Evolutionary conservation across 192 early-diverging fungal species (phyloP).

Genomic region (Podila epigama): DNA sequence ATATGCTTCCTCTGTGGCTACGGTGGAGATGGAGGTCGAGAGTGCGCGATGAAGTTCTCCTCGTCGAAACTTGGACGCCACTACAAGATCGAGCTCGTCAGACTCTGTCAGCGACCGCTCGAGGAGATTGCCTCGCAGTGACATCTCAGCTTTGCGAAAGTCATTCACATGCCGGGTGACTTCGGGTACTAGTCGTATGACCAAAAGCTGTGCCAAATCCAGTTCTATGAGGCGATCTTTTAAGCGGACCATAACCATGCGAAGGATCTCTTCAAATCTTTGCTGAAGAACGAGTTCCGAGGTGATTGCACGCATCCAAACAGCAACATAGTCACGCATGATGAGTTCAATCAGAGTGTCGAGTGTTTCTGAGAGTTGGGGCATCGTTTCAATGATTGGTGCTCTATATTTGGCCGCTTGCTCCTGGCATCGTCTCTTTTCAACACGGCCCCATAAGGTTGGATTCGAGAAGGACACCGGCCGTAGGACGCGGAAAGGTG

Average conservation of each 20-base stretch:
- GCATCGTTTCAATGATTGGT: constrained; percentile 38
- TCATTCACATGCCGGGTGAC: constrained; percentile 77
- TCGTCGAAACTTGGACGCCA: constrained; percentile 62
- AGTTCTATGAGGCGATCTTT: constrained; percentile 53
- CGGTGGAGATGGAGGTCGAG: constrained; percentile 52
- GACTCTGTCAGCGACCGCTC: constrained; percentile 59
- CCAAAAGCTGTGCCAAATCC: constrained; percentile 69
- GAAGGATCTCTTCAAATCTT: constrained; percentile 57
- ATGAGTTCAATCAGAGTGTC: constrained; percentile 58
- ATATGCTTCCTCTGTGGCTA: constrained; percentile 63
- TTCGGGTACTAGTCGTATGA: constrained; percentile 70
- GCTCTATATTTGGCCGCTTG: constrained; percentile 32
- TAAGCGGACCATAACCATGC: constrained; percentile 44
- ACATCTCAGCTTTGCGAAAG: constrained; percentile 65
- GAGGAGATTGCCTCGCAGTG: constrained; percentile 51
- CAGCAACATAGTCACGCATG: constrained; percentile 64
- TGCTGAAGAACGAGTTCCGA: constrained; percentile 55
- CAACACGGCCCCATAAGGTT: constrained; percentile 24
- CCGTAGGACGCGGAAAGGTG: no score
- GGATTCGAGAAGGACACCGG: constrained; percentile 40
- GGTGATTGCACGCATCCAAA: constrained; percentile 62
- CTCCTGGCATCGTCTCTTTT: constrained; percentile 28
- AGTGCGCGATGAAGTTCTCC: constrained; percentile 69
- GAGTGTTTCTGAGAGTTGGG: constrained; percentile 46
- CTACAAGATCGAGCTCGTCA: constrained; percentile 62